These are phyloP conservation scores for Suhomyces faveliae DNA, from an alignment of 805 yeast species.

Conservation along the genomic window DNA sequence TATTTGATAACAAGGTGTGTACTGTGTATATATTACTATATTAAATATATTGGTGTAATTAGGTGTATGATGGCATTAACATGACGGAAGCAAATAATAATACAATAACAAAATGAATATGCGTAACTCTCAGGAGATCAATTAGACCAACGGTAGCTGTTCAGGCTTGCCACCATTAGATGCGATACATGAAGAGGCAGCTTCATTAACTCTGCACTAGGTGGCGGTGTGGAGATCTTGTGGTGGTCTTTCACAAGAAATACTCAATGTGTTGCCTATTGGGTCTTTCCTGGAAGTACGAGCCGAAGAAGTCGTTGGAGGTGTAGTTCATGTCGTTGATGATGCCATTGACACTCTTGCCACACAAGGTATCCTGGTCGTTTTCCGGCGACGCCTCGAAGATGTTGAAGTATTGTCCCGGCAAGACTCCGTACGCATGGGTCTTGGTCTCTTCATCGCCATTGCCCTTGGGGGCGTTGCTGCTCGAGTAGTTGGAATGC, in stretches of 20 bases:
- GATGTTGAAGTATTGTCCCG: constrained; percentile 78
- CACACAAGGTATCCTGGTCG: constrained; percentile 52
- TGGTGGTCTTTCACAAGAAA: constrained; percentile 27
- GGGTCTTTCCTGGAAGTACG: constrained; percentile 28
- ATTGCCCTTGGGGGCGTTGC: constrained; percentile 5
- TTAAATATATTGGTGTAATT: too few relatives aligned
- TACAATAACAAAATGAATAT: constrained; percentile 1
- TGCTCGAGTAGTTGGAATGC: constrained; percentile 44
- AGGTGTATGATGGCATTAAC: too few relatives aligned
- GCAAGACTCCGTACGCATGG: constrained; percentile 27
- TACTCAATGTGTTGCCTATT: constrained; percentile 48
- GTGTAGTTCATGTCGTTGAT: constrained; percentile 9
- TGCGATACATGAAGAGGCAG: too few relatives aligned
- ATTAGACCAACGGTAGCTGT: too few relatives aligned
- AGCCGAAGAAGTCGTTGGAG: constrained; percentile 23
- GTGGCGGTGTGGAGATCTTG: neutral
- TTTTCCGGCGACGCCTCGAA: constrained; percentile 98
- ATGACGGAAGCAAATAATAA: neutral
- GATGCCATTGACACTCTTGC: constrained; percentile 39
- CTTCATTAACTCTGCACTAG: too few relatives aligned
- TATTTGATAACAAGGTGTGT: too few relatives aligned
- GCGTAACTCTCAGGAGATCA: too few relatives aligned
- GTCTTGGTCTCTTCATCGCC: constrained; percentile 3
- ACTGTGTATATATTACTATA: too few relatives aligned
- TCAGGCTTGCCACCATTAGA: too few relatives aligned